Evolutionary conservation across 495 filamentous ascomycete species (phyloP).

Genomic region (Penicillium herquei): DNA sequence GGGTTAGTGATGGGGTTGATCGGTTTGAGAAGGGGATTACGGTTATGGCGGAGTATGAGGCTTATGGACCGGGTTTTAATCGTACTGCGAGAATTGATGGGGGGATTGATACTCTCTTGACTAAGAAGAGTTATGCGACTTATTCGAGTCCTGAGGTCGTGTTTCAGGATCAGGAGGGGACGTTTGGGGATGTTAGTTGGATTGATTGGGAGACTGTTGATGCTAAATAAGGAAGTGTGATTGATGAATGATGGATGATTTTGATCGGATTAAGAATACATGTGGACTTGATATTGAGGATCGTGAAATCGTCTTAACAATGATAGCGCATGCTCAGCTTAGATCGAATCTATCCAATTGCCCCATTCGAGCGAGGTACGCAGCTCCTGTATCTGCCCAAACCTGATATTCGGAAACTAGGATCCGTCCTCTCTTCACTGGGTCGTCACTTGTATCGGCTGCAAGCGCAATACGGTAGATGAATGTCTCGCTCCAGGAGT

Average conservation of each 20-base stretch:
- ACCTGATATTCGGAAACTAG: constrained; percentile 54
- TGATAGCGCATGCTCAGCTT: no score
- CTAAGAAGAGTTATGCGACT: constrained; percentile 30
- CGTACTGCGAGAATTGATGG: constrained; percentile 39
- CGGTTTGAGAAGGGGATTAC: constrained; percentile 44
- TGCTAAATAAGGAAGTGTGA: constrained; percentile 1
- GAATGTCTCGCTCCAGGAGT: constrained; percentile 61
- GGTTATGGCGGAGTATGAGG: constrained; percentile 54
- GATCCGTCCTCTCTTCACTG: constrained; percentile 11
- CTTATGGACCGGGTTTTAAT: constrained; percentile 56
- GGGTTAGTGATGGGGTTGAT: constrained; percentile 38
- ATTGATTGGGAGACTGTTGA: constrained; percentile 43
- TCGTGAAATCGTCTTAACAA: no score
- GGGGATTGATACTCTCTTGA: constrained; percentile 45
- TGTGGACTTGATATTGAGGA: no score
- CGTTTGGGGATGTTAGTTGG: constrained; percentile 51
- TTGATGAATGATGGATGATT: no score
- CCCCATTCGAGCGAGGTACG: constrained; percentile 55
- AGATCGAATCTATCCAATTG: constrained; percentile 25
- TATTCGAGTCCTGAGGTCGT: constrained; percentile 52
- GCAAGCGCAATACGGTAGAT: constrained; percentile 53
- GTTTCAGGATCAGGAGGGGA: constrained; percentile 49
- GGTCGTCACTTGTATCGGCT: constrained; percentile 20
- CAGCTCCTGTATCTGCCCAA: constrained; percentile 66
- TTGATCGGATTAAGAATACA: no score